Evolutionary conservation across 148 eudicot genomes (phyloP).

Genomic region (Chenopodium suecicum): DNA sequence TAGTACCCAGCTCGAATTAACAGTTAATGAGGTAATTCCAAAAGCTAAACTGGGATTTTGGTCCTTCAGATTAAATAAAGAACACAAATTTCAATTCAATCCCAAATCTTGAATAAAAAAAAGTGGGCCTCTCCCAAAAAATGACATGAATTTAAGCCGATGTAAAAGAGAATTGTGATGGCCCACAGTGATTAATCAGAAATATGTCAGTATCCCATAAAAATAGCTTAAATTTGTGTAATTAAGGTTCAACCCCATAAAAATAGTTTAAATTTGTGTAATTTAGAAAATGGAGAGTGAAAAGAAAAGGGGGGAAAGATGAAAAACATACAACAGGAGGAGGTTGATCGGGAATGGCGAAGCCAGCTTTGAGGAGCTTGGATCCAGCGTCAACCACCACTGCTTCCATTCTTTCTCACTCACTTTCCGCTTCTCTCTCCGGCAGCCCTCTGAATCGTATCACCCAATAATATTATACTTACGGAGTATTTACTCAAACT

Average conservation of each 20-base stretch:
- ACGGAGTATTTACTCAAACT: too few relatives aligned
- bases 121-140: conserved; percentile 1
- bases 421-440: background rate
- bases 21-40: background rate
- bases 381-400: conserved; percentile 88
- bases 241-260: background rate
- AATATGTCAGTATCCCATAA: conserved; percentile 3
- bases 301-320: background rate
- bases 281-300: background rate
- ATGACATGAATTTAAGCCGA: background rate
- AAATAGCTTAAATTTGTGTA: background rate
- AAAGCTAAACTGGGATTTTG: background rate
- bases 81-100: background rate
- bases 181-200: conserved; percentile 10
- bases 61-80: background rate
- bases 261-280: background rate
- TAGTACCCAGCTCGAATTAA: background rate
- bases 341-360: conserved; percentile 91
- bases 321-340: conserved; percentile 62
- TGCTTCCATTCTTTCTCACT: conserved; percentile 62
- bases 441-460: background rate
- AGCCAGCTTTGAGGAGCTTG: conserved; percentile 88
- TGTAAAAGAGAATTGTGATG: background rate
- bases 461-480: background rate
- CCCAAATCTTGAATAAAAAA: background rate